Evolutionary conservation across 148 eudicot species (phyloP), one percentile per base, ranked within the genome.

Genomic region (Persicaria tinctoria): DNA sequence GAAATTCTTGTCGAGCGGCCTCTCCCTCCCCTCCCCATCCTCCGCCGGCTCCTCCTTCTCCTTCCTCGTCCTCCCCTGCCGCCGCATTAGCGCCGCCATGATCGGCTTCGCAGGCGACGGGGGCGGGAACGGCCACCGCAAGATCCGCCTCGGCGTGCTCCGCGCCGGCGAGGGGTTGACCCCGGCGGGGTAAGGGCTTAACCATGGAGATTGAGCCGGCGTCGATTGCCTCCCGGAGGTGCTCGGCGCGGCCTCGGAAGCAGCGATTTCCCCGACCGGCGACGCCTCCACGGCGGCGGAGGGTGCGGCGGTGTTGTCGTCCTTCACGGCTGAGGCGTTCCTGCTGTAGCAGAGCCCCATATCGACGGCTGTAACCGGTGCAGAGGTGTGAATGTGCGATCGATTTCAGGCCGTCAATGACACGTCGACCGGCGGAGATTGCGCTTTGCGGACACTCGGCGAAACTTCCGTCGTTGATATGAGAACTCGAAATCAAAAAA

Each of bases 81-180:
- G 72, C 75, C 87, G 81, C 86, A 84, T 4, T 0, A 94, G 60
- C 76, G 92, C 89, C 64, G 96, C 91, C 90, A 89, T 90, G 73
- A 95, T 95, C 76, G 96, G 98, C 88, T 89, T 95, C 76, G 98
- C 98, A 79, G 97, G 98, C 5, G 98, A 95, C 75, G 98, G 98
- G 41, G 98, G 98, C 11, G 98, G 98, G 41, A 95, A 87, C 17
- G 98, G 98, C 96, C 97, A 90, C 78, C 83, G 86, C 79, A 92
- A 80, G 46, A 78, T 72, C 77, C 81, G 51, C 63, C 87, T 66
- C 46, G 87, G 80, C 4, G 97, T 95, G 8, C 97, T 89, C 76
- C 92, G 82, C 74, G 87, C 88, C 80, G 97, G 95, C 70, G 95
- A 84, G 72, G 97, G 97, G 83, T 85, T 82, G 1, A 90, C 84